Base-by-base conservation (phyloP, 345 rosid species). In the Dovyalis caffra region DNA sequence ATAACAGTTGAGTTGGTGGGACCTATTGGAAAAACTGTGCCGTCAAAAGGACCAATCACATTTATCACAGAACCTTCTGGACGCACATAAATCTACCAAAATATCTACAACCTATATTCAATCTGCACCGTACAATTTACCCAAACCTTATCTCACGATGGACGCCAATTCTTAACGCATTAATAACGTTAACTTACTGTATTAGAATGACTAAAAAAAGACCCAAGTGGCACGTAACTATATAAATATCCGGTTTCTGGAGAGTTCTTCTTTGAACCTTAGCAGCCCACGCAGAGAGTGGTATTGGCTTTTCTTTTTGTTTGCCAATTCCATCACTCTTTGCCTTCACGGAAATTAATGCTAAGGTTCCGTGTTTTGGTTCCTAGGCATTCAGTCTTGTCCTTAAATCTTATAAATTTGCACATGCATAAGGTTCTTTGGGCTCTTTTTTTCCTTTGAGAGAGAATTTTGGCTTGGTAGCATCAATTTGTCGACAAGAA, bases 41-140 rank as follows among this genome's bases (percentile, higher is more conserved):
- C 71, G 78, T 76, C 69, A 40, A 37, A 31, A 61, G 60, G 66
- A 37, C 64, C 73, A 18, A 57, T 57, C 35, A 32, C 51, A 69
- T 28, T 12, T 1, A 51, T 28, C 34, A 18, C 53, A 74, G 86
- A 83, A 86, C 76, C 73, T 86, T 86, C 86, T 83, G 85, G 86
- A 86, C 25, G 65, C 77, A 45, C 72, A 16, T 9, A 29, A 66
- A 51, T 72, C 74, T 34, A 20, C 28, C 58, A 66, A 81, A 84
- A 83, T 81, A 81, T 86, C 82, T 74, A 20, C 69, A 63, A 25
- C 68, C 60, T 31, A 12, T 64, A 23, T 74, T 37, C 73, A 73
- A 84, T 80, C 89, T 63, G 51, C 26, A 66, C 84, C 87, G 76
- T 77, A 64, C 85, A 81, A 76, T 26, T 1, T 34, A 18, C 56